Base-by-base conservation (phyloP, 257 asterid genomes). In the Fraxinus pennsylvanica region DNA sequence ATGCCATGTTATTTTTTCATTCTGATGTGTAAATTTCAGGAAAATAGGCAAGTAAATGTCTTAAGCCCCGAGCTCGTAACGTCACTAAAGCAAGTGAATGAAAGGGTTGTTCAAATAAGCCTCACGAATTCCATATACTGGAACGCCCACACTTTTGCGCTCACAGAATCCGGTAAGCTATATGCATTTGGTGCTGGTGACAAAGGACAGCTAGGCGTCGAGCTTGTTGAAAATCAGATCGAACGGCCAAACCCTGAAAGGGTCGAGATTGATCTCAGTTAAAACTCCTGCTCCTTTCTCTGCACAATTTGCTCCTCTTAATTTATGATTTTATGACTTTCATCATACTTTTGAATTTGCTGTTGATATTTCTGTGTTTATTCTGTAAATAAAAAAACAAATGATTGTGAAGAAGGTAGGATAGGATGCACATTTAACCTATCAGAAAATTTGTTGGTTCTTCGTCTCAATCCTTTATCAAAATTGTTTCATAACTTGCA, bases 121-220 rank as follows among this genome's bases (percentile, higher is more conserved):
- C 97, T 88, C 77, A 96, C 98, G 14, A 96, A 93, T 77, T 91
- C 98, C 22, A 81, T 91, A 74, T 89, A 92, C 63, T 96, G 98
- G 99, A 92, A 90, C 17, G 98, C 99, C 29, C 99, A 96, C 76
- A 96, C 99, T 2, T 93, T 96, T 52, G 97, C 97, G 0, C 97
- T 96, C 30, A 94, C 98, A 0, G 97, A 94, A 74, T 86, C 96
- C 0, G 96, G 91, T 79, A 92, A 92, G 86, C 90, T 96, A 6
- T 96, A 90, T 47, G 97, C 98, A 3, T 96, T 96, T 68, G 99
- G 99, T 9, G 89, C 97, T 1, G 99, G 99, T 38, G 97, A 96
- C 81, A 92, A 91, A 81, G 99, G 99, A 39, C 99, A 96, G 87
- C 91, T 96, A 5, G 99, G 99, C 0, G 87, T 96, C 5, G 90